Evolutionary conservation across 1,284 basidiomycete species (phyloP), one percentile per base, ranked within the genome.

Genomic region (Xanthoconium separans): DNA sequence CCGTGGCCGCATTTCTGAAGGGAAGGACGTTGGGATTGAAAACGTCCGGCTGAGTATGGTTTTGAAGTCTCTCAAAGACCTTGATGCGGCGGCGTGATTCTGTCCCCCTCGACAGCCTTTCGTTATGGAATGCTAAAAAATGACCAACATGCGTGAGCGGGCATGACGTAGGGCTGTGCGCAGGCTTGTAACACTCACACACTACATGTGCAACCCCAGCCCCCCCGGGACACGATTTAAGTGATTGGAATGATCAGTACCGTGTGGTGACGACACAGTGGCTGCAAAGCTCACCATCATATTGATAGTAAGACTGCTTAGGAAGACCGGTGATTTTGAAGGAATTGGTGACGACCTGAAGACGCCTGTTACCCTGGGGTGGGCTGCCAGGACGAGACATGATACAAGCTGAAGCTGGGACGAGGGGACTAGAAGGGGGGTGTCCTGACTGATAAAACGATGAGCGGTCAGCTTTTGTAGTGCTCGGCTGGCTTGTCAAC

Each of bases 1-100:
- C 67, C 4, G 58, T 59, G 0, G 54, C 50, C 7, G 56, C 33
- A 15, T 55, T 64, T 1, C 70, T 66, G 15, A 75, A 70, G 0
- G 65, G 53, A 15, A 76, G 61, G 0, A 62, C 60, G 24, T 65
- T 71, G 20, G 68, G 67, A 2, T 31, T 62, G 45, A 76, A 76
- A 0, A 70, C 7, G 0, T 11, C 31, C 0, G 70, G 62, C 0
- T 64, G 53, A 0, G 54, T 53, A 11, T 65, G 60, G 24, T 67
- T 69, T 27, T 75, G 75, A 13, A 77, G 59, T 8, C 62, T 56
- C 33, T 70, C 63, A 6, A 77, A 62, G 2, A 75, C 44, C 4
- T 75, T 71, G 12, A 59, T 61, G 36, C 68, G 56, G 47, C 65
- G 61, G 24, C 59, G 59, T 20, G 57, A 0, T 3, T 46, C 30